A percentile compares a stretch with the other conserved stretches of the same genome.
phyloP scores from a whole-genome alignment of 1,139 yeast species.

The Suhomyces panamericanus region DNA sequence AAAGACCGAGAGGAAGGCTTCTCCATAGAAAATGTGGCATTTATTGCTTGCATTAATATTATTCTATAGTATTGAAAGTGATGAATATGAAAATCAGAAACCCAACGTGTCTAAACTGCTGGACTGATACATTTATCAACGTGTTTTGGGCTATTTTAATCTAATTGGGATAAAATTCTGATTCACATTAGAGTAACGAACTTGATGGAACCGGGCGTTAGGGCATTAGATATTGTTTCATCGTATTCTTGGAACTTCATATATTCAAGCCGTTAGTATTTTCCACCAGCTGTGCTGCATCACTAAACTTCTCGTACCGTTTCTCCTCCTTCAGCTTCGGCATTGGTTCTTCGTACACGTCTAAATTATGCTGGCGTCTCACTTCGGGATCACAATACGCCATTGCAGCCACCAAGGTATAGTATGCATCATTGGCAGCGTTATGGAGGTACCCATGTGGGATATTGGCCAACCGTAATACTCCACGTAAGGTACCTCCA shows the following conservation, averaged over 20 bases:
- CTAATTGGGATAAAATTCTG: too few species aligned
- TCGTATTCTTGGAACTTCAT: background rate
- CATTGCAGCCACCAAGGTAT: slow-evolving; percentile 28
- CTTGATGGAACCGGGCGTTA: too few species aligned
- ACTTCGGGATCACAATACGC: slow-evolving; percentile 25
- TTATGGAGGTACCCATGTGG: slow-evolving; percentile 28
- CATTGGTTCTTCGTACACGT: slow-evolving; percentile 12
- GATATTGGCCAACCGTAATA: slow-evolving; percentile 21
- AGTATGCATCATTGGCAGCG: slow-evolving; percentile 32
- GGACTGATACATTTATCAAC: too few species aligned
- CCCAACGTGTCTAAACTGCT: too few species aligned
- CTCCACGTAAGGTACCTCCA: slow-evolving; percentile 24
- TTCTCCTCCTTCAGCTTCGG: slow-evolving; percentile 14
- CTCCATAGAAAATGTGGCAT: too few species aligned
- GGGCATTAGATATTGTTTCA: too few species aligned
- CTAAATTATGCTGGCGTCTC: slow-evolving; percentile 18
- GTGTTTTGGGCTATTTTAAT: too few species aligned
- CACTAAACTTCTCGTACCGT: slow-evolving; percentile 16
- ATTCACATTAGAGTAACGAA: too few species aligned
- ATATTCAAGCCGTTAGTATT: background rate
- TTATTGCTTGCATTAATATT: too few species aligned
- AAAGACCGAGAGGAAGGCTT: too few species aligned
- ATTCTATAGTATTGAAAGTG: too few species aligned
- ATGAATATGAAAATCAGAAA: too few species aligned
- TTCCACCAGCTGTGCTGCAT: slow-evolving; percentile 10